Percentiles rank a stretch among this genome's conserved stretches.
These are phyloP conservation scores for Saitozyma podzolica DNA, from an alignment of 768 basidiomycete species.

Conservation along the genomic window DNA sequence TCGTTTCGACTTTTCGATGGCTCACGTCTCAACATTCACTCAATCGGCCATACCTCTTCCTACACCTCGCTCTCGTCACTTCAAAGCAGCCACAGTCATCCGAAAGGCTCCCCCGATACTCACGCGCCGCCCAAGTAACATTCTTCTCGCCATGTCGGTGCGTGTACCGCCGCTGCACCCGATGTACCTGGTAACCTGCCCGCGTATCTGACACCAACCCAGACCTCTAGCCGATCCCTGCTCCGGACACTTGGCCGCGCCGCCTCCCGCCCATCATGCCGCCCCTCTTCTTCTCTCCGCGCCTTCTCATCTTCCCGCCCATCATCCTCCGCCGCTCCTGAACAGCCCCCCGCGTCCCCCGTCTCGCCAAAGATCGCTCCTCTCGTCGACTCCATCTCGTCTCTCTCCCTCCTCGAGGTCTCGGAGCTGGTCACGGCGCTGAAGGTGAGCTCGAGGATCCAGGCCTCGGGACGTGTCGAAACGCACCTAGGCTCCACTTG, in stretches of 20 bases:
- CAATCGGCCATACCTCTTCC: not conserved
- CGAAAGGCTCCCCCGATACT: no score
- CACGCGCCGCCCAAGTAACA: no score
- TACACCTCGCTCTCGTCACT: not conserved
- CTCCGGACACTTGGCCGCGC: no score
- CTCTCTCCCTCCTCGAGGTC: constrained; percentile 85
- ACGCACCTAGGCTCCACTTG: not conserved
- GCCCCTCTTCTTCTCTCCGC: no score
- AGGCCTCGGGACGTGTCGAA: not conserved
- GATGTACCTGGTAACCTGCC: no score
- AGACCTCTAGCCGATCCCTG: no score
- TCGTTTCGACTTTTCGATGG: constrained; percentile 1
- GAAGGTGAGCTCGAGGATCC: constrained; percentile 65
- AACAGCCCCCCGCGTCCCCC: constrained; percentile 22
- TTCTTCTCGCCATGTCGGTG: no score
- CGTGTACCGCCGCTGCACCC: no score
- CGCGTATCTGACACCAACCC: no score
- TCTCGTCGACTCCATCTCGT: constrained; percentile 91
- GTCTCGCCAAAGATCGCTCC: constrained; percentile 63
- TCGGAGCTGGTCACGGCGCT: constrained; percentile 88
- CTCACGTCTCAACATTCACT: not conserved
- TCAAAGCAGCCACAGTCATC: no score
- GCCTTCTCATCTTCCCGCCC: no score
- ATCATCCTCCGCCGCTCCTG: not conserved
- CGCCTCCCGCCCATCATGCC: no score